phyloP scores from a whole-genome alignment of 2,329 filamentous ascomycete genomes.

The Exophiala viscosa region DNA sequence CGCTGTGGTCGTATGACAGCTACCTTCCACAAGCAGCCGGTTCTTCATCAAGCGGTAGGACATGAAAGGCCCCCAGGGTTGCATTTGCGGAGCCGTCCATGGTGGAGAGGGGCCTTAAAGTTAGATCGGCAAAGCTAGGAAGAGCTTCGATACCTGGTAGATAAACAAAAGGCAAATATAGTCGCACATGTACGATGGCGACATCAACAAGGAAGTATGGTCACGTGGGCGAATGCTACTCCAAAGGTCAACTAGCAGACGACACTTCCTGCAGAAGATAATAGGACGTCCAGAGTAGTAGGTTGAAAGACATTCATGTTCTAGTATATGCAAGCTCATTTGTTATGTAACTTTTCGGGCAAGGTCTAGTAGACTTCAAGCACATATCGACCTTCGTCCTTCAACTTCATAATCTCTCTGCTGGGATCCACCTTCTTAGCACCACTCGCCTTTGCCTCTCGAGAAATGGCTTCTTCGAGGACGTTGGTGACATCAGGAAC shows the following conservation, averaged over 20 bases:
- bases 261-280: too few species aligned
- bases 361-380: conserved; percentile 78
- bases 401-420: conserved; percentile 94
- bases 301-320: too few species aligned
- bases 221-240: too few species aligned
- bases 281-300: too few species aligned
- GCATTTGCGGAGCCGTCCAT: neutral
- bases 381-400: conserved; percentile 92
- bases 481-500: conserved; percentile 95
- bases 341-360: neutral
- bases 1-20: too few species aligned
- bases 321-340: too few species aligned
- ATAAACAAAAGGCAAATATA: too few species aligned
- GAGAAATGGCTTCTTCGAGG: conserved; percentile 82
- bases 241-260: too few species aligned
- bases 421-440: conserved; percentile 78
- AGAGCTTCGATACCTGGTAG: neutral
- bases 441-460: conserved; percentile 61
- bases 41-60: neutral
- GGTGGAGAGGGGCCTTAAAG: too few species aligned
- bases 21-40: neutral
- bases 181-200: too few species aligned
- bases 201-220: too few species aligned
- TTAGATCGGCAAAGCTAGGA: neutral
- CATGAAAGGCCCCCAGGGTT: neutral